A percentile compares a stretch with the other conserved stretches of the same genome.
phyloP scores from a whole-genome alignment of 805 yeast species.

The Zygoascus bituminiphila region DNA sequence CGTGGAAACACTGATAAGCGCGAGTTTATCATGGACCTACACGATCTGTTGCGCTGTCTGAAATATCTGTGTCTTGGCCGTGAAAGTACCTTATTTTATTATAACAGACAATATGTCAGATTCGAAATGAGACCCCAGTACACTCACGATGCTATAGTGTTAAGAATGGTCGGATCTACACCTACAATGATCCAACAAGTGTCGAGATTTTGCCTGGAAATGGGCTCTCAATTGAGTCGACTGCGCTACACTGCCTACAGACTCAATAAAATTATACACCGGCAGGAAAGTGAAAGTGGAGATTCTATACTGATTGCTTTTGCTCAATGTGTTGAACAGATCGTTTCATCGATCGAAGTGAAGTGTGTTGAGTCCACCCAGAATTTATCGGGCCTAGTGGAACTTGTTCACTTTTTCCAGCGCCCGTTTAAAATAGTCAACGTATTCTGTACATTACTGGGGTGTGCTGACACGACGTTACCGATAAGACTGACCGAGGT shows the following conservation, averaged over 20 bases:
- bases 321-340: slow-evolving; percentile 10
- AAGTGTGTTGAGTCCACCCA: not conserved
- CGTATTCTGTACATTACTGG: slow-evolving; percentile 10
- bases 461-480: slow-evolving; percentile 11
- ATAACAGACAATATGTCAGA: slow-evolving; percentile 2
- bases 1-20: not conserved
- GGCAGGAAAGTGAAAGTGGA: not conserved
- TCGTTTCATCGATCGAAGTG: slow-evolving; percentile 4
- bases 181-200: not conserved
- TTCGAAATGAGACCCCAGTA: not conserved
- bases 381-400: not conserved
- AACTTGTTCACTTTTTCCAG: not conserved
- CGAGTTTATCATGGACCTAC: not conserved
- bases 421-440: slow-evolving; percentile 1
- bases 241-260: slow-evolving; percentile 6
- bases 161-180: slow-evolving; percentile 3
- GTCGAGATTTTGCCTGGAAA: not conserved
- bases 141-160: not conserved
- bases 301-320: slow-evolving; percentile 10
- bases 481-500: slow-evolving; percentile 4
- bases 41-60: not conserved
- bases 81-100: slow-evolving; percentile 5
- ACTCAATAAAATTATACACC: not conserved
- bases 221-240: slow-evolving; percentile 11
- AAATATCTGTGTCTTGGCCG: not conserved